Percentiles rank a stretch among this genome's conserved stretches.
Conservation (phyloP, 768 basidiomycete species). For the Suillus tomentosus region DNA sequence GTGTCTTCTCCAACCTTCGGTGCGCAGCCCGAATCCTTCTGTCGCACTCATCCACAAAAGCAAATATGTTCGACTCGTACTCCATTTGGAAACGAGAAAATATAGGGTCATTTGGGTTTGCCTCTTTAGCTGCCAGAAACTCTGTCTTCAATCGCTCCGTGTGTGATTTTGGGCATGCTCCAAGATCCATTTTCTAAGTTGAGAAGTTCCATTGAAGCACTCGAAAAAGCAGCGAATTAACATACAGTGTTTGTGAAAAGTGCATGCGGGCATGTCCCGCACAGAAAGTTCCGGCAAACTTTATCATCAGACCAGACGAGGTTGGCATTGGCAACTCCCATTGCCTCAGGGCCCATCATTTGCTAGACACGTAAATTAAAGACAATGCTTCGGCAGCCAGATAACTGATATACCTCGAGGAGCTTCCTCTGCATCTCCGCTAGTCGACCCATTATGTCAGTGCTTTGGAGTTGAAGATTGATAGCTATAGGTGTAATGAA, state of each 20-base stretch:
- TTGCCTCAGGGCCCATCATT: constrained; percentile 99
- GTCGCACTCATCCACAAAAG: constrained; percentile 98
- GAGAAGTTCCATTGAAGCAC: neutral
- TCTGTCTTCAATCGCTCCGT: constrained; percentile 92
- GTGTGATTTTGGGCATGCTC: constrained; percentile 96
- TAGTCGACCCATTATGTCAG: constrained; percentile 79
- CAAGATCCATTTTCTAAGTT: constrained; percentile 94
- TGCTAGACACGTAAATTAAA: constrained; percentile 54
- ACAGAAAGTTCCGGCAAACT: constrained; percentile 97
- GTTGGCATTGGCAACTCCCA: constrained; percentile 94
- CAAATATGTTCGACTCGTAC: constrained; percentile 93
- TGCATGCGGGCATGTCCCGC: constrained; percentile 97
- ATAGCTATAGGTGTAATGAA: neutral
- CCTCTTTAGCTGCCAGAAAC: constrained; percentile 77
- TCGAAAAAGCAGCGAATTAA: constrained; percentile 13
- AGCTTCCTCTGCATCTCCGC: constrained; percentile 99
- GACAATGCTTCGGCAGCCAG: constrained; percentile 3
- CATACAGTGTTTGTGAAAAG: constrained; percentile 97
- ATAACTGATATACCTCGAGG: constrained; percentile 56
- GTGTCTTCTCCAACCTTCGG: constrained; percentile 95
- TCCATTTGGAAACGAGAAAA: constrained; percentile 90
- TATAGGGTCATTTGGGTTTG: constrained; percentile 75
- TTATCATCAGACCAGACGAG: constrained; percentile 94
- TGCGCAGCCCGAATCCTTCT: constrained; percentile 92
- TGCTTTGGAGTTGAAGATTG: constrained; percentile 7